Evolutionary conservation across 23 red algal genomes (phyloP).

Genomic region (Chondrus crispus): DNA sequence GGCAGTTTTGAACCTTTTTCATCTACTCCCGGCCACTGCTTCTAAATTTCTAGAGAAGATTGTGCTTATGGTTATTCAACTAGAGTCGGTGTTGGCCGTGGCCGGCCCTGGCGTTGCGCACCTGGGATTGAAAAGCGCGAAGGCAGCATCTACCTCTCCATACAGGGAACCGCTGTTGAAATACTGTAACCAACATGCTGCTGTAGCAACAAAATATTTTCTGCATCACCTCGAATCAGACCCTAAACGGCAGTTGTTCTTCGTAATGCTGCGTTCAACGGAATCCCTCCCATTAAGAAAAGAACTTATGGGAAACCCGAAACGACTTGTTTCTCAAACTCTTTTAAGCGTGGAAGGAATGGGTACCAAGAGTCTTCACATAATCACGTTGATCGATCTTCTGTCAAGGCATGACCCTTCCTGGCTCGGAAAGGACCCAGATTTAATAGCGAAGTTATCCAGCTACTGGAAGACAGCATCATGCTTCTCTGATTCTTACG

Average conservation of each 20-base stretch:
- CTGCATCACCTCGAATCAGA: constrained; percentile 40
- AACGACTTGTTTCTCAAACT: constrained; percentile 16
- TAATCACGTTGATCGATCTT: constrained; percentile 64
- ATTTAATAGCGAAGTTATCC: constrained; percentile 49
- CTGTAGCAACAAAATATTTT: constrained; percentile 59
- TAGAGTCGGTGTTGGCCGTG: constrained; percentile 68
- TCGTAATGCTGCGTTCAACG: constrained; percentile 60
- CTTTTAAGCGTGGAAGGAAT: constrained; percentile 5
- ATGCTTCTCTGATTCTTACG: not conserved
- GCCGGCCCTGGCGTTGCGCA: constrained; percentile 73
- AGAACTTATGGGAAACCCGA: constrained; percentile 48
- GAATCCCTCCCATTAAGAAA: constrained; percentile 48
- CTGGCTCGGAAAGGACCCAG: constrained; percentile 58
- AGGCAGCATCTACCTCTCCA: constrained; percentile 73
- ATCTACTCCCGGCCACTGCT: constrained; percentile 62
- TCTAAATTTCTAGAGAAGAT: constrained; percentile 64
- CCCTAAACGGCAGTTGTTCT: constrained; percentile 63
- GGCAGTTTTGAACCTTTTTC: constrained; percentile 85
- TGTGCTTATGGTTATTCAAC: constrained; percentile 68
- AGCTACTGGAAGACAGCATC: constrained; percentile 61
- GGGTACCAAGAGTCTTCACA: constrained; percentile 22
- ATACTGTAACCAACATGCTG: constrained; percentile 76
- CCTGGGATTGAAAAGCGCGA: constrained; percentile 50
- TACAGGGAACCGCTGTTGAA: constrained; percentile 86
- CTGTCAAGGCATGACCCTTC: constrained; percentile 33